phyloP scores from a whole-genome alignment of 352 stramenopile genomes.

The Globisporangium recalcitrans region DNA sequence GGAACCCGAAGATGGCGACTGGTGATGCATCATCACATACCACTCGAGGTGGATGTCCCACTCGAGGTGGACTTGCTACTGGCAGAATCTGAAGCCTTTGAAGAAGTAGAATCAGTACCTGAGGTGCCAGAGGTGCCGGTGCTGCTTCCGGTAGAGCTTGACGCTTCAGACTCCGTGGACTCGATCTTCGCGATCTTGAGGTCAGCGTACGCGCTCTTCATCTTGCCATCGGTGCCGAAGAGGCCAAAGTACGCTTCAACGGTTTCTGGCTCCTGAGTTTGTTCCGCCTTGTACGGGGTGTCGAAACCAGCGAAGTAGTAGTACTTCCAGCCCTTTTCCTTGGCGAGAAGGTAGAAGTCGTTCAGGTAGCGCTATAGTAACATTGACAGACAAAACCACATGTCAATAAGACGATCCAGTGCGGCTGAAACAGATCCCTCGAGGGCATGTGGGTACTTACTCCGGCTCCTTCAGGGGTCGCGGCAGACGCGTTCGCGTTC shows the following conservation, averaged over 20 bases:
- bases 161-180: conserved; percentile 25
- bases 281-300: conserved; percentile 68
- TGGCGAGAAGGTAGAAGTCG: conserved; percentile 69
- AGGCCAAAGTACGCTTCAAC: conserved; percentile 80
- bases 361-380: conserved; percentile 54
- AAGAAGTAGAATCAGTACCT: conserved; percentile 9
- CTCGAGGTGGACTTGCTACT: conserved; percentile 4
- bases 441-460: conserved; percentile 19
- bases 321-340: conserved; percentile 70
- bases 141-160: conserved; percentile 16
- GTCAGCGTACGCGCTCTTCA: conserved; percentile 60
- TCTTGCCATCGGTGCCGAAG: conserved; percentile 50
- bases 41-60: conserved; percentile 1
- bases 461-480: conserved; percentile 47
- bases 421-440: not conserved
- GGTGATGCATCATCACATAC: conserved; percentile 9
- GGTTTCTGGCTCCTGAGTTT: conserved; percentile 39
- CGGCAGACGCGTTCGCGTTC: conserved; percentile 56
- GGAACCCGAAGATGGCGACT: conserved; percentile 4
- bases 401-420: conserved; percentile 3
- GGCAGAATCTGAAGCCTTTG: not conserved
- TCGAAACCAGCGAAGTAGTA: conserved; percentile 88
- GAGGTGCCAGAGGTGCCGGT: conserved; percentile 11
- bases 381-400: not conserved
- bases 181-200: conserved; percentile 45